Evolutionary conservation across 1,284 basidiomycete genomes (phyloP), one percentile per base, ranked within the genome.

Genomic region (Blastosporella zonata): DNA sequence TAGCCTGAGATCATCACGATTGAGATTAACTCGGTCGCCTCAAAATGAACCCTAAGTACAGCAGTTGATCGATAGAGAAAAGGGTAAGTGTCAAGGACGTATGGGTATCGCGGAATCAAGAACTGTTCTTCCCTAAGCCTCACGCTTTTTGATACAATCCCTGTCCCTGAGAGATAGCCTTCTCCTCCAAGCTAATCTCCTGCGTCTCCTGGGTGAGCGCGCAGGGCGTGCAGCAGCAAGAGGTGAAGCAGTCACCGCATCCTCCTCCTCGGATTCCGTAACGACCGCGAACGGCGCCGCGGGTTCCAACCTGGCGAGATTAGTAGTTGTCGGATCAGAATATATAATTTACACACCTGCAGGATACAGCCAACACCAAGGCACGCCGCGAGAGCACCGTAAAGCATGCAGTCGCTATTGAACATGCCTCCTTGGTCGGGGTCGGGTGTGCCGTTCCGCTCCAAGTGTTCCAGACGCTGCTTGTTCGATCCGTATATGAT

Each of bases 131-230:
- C n/a, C n/a, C n/a, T n/a, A n/a, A n/a, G n/a, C n/a, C n/a, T 57
- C 42, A 57, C 10, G 49, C 46, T 39, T 54, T 55, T 12, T 48
- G 34, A 27, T 44, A n/a, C n/a, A n/a, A 43, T 1, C 56, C 60
- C n/a, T n/a, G n/a, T n/a, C 29, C 27, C 17, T 34, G 47, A 17
- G 22, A 7, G 42, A 70, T 65, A 51, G 67, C 72, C 36, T 64
- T 59, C 58, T 80, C 78, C 58, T 81, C 78, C 37, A 73, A 60
- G 52, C 69, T 66, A 17, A 81, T 55, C 57, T 81, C 78, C 21
- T 69, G 64, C 37, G 65, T 62, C 53, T 74, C 75, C 56, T 81
- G 78, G 0, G 69, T 68, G 34, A 80, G 68, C 5, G 69, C 66
- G 55, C 78, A 81, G 17, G 77, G 72, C 1, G 59, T 58, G 58